phyloP scores from a whole-genome alignment of 352 stramenopile species.

The Phytophthora citrophthora region DNA sequence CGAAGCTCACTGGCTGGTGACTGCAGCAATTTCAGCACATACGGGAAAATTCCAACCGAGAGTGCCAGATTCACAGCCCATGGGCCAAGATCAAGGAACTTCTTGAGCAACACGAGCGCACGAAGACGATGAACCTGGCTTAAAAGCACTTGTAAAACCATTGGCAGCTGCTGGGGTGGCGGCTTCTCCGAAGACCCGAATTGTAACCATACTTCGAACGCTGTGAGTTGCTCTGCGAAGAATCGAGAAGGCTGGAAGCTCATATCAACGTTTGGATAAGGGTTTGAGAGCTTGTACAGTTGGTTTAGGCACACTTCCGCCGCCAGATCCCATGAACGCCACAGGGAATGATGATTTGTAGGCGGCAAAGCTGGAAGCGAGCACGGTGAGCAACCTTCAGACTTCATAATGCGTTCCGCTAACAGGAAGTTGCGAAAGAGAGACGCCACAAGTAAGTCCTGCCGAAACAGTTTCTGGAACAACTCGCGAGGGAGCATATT shows the following conservation, averaged over 20 bases:
- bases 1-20: slow-evolving; percentile 95
- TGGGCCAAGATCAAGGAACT: slow-evolving; percentile 95
- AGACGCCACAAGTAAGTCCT: slow-evolving; percentile 98
- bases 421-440: slow-evolving; percentile 99
- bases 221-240: slow-evolving; percentile 98
- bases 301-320: slow-evolving; percentile 97
- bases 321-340: slow-evolving; percentile 98
- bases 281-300: slow-evolving; percentile 89
- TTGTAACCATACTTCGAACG: slow-evolving; percentile 99
- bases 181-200: slow-evolving; percentile 92
- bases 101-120: slow-evolving; percentile 94
- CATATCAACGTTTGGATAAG: slow-evolving; percentile 67
- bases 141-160: slow-evolving; percentile 98
- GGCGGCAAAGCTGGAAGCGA: slow-evolving; percentile 95
- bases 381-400: slow-evolving; percentile 79
- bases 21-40: slow-evolving; percentile 98
- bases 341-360: slow-evolving; percentile 97
- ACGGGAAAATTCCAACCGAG: slow-evolving; percentile 98
- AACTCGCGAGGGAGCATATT: slow-evolving; percentile 96
- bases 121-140: slow-evolving; percentile 97
- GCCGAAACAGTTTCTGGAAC: slow-evolving; percentile 99
- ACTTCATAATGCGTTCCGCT: slow-evolving; percentile 97
- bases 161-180: slow-evolving; percentile 96
- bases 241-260: slow-evolving; percentile 93
- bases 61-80: slow-evolving; percentile 93